Evolutionary conservation across 2,329 filamentous ascomycete genomes (phyloP).

Genomic region (Mycosphaerella sp.): DNA sequence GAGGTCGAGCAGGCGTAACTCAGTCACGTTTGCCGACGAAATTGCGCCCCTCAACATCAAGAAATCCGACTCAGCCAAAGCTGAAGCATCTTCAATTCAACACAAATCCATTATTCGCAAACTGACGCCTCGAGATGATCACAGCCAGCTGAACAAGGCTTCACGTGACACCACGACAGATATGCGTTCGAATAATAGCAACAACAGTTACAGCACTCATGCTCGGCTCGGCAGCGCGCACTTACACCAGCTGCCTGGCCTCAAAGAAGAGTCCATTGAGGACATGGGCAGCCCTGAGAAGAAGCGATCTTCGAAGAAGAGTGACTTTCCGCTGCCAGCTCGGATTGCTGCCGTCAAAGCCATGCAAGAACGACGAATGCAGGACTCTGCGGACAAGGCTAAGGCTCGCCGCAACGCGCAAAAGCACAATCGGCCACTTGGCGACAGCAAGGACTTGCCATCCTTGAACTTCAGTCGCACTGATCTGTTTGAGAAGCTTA

Average conservation of each 20-base stretch:
- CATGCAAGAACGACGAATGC: conserved; percentile 32
- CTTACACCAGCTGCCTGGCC: conserved; percentile 34
- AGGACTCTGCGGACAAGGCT: conserved; percentile 29
- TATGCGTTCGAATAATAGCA: conserved; percentile 20
- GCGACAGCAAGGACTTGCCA: conserved; percentile 38
- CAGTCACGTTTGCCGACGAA: conserved; percentile 33
- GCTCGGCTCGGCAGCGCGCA: conserved; percentile 29
- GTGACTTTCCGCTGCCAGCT: conserved; percentile 29
- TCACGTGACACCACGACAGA: conserved; percentile 27
- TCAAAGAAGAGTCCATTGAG: conserved; percentile 46
- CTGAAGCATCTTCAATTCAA: conserved; percentile 19
- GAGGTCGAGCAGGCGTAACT: conserved; percentile 20
- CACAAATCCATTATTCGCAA: conserved; percentile 27
- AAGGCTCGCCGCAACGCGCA: conserved; percentile 28
- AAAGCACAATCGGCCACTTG: conserved; percentile 30
- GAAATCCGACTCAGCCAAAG: conserved; percentile 21
- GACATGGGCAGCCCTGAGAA: conserved; percentile 37
- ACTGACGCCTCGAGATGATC: conserved; percentile 25
- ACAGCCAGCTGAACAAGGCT: conserved; percentile 14
- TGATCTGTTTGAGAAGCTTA: conserved; percentile 42
- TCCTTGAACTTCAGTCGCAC: conserved; percentile 45
- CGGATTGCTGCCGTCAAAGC: conserved; percentile 34
- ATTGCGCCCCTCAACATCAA: conserved; percentile 33
- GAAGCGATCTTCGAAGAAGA: conserved; percentile 19
- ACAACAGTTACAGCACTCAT: conserved; percentile 17